phyloP scores from a whole-genome alignment of 305 asterid genomes.

The Fraxinus latifolia region DNA sequence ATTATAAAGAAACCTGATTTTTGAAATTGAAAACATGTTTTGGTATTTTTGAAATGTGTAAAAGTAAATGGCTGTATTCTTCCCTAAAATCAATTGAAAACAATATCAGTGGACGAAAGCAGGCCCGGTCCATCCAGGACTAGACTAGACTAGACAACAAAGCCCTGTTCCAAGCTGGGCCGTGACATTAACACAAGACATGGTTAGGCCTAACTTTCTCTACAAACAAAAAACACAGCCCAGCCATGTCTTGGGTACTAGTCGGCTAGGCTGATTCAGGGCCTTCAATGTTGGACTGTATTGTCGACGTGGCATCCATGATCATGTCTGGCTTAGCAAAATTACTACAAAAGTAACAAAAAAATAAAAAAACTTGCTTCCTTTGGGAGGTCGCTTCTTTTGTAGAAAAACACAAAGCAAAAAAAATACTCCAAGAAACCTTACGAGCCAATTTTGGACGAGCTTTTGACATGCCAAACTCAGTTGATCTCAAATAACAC shows the following conservation, averaged over 20 bases:
- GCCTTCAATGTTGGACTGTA: not conserved
- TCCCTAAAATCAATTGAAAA: not conserved
- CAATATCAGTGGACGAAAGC: not conserved
- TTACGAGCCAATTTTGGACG: not conserved
- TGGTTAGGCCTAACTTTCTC: not conserved
- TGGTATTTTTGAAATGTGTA: too few species aligned
- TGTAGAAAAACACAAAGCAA: not conserved
- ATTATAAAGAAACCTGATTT: too few species aligned
- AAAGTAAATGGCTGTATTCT: too few species aligned
- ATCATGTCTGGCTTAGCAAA: not conserved
- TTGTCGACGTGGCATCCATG: not conserved
- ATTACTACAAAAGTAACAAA: too few species aligned
- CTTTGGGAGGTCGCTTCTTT: not conserved
- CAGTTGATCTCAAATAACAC: not conserved
- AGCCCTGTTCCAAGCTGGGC: not conserved
- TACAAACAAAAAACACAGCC: not conserved
- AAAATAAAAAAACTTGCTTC: not conserved
- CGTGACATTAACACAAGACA: not conserved
- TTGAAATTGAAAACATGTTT: too few species aligned
- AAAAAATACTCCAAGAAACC: not conserved
- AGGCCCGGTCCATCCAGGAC: not conserved
- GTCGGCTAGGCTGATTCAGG: not conserved
- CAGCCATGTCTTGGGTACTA: not conserved
- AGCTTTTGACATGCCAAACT: not conserved
- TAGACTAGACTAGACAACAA: not conserved